phyloP scores from a whole-genome alignment of 2,329 filamentous ascomycete genomes.

The Ceratocystis lukuohia region DNA sequence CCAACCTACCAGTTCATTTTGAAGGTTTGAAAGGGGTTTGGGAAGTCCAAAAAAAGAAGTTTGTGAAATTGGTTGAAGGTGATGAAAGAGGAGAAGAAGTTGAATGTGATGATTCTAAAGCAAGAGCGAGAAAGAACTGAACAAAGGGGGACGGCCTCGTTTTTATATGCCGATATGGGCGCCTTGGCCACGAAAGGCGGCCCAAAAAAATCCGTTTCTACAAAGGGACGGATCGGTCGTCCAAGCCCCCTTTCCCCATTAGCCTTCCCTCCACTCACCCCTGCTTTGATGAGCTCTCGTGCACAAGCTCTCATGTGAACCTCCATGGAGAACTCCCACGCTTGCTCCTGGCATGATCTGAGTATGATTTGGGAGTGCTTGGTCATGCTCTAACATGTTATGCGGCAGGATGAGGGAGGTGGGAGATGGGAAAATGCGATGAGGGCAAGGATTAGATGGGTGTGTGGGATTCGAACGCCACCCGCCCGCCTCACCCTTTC shows the following conservation, averaged over 20 bases:
- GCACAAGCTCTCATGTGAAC: neutral
- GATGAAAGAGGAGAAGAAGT: neutral
- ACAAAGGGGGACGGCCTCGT: neutral
- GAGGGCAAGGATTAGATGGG: too few relatives aligned
- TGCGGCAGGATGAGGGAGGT: neutral
- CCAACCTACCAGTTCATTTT: slow-evolving; percentile 19
- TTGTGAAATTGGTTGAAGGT: slow-evolving; percentile 2
- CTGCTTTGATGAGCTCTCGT: neutral
- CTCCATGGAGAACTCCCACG: neutral
- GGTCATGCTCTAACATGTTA: neutral
- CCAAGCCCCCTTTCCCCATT: neutral
- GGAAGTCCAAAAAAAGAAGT: slow-evolving; percentile 2
- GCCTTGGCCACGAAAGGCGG: neutral
- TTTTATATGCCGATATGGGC: slow-evolving; percentile 8
- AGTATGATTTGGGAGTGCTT: neutral
- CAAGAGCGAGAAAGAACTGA: slow-evolving; percentile 1
- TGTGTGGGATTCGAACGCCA: neutral
- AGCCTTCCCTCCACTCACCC: neutral
- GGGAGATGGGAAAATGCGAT: too few relatives aligned
- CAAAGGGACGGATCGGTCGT: neutral
- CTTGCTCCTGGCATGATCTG: slow-evolving; percentile 1
- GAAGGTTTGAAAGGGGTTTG: slow-evolving; percentile 11
- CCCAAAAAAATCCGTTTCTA: neutral
- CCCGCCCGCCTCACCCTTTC: neutral
- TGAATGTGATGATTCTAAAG: slow-evolving; percentile 3